Evolutionary conservation across 257 asterid species (phyloP).

Genomic region (Scutellaria galericulata): DNA sequence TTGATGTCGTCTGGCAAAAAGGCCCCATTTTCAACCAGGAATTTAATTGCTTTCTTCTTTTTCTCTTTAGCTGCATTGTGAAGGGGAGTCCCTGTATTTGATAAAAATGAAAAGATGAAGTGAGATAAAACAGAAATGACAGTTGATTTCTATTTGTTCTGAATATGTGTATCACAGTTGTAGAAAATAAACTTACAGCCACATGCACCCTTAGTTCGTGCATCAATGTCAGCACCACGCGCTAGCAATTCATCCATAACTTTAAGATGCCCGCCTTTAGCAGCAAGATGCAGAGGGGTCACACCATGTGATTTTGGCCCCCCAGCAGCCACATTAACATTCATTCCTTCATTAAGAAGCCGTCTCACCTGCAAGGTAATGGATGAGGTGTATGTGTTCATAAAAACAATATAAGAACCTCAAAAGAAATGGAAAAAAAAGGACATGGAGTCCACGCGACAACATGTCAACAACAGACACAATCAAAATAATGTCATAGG

Average conservation of each 20-base stretch:
- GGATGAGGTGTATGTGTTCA: background rate
- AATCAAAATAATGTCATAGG: background rate
- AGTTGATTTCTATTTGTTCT: background rate
- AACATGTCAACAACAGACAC: background rate
- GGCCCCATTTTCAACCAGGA: conserved; percentile 87
- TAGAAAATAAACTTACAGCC: conserved; percentile 66
- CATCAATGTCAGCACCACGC: conserved; percentile 93
- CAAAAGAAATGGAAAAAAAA: background rate
- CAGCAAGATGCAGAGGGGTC: conserved; percentile 99
- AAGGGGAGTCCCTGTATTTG: conserved; percentile 90
- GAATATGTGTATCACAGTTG: background rate
- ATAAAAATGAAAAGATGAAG: background rate
- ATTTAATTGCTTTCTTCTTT: conserved; percentile 79
- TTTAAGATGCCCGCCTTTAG: conserved; percentile 90
- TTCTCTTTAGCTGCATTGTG: conserved; percentile 96
- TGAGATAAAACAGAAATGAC: background rate
- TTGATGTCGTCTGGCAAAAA: conserved; percentile 84
- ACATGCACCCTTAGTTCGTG: conserved; percentile 95
- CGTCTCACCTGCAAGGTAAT: conserved; percentile 66
- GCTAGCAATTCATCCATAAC: conserved; percentile 91
- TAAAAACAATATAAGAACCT: background rate
- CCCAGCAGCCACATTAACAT: conserved; percentile 88
- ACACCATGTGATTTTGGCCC: conserved; percentile 91
- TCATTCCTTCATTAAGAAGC: conserved; percentile 85
- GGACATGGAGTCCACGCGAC: background rate